Conservation (phyloP, 805 yeast species). For the Schizosaccharomyces cryophilus region DNA sequence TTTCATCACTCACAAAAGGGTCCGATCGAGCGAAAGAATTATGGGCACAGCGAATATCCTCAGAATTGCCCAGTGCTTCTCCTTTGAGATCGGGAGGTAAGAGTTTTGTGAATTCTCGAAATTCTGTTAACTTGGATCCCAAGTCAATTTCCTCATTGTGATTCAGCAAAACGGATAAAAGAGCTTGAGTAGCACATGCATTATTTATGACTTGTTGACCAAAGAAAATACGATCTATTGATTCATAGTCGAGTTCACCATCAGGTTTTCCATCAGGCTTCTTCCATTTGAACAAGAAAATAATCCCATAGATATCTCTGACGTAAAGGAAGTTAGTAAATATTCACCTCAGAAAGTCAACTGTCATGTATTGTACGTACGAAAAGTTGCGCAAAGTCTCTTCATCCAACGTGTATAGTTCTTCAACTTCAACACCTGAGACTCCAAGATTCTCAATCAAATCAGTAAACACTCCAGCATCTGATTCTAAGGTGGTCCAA, state of each 20-base stretch:
- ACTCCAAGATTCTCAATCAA: constrained; percentile 32
- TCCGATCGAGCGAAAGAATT: constrained; percentile 36
- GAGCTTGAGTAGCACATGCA: constrained; percentile 57
- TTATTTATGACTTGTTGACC: constrained; percentile 40
- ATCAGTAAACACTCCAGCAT: constrained; percentile 42
- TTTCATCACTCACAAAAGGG: constrained; percentile 23
- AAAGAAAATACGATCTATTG: constrained; percentile 23
- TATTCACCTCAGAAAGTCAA: background rate
- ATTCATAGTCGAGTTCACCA: constrained; percentile 17
- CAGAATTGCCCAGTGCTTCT: constrained; percentile 36
- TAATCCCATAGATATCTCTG: constrained; percentile 29
- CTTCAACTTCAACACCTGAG: constrained; percentile 30
- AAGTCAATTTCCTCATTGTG: constrained; percentile 17
- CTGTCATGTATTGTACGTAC: constrained; percentile 3
- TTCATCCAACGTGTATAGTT: constrained; percentile 28
- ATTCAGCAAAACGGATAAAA: constrained; percentile 30
- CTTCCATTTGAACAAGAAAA: constrained; percentile 38
- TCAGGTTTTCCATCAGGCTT: constrained; percentile 14
- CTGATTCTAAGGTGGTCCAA: constrained; percentile 45
- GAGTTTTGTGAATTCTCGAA: constrained; percentile 25
- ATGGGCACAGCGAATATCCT: constrained; percentile 29
- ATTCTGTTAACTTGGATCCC: constrained; percentile 25
- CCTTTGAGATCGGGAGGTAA: constrained; percentile 24
- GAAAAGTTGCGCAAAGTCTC: constrained; percentile 15
- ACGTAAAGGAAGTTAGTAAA: background rate